Base-by-base conservation (phyloP, 495 filamentous ascomycete species). In the Aspergillus coremiiformis region DNA sequence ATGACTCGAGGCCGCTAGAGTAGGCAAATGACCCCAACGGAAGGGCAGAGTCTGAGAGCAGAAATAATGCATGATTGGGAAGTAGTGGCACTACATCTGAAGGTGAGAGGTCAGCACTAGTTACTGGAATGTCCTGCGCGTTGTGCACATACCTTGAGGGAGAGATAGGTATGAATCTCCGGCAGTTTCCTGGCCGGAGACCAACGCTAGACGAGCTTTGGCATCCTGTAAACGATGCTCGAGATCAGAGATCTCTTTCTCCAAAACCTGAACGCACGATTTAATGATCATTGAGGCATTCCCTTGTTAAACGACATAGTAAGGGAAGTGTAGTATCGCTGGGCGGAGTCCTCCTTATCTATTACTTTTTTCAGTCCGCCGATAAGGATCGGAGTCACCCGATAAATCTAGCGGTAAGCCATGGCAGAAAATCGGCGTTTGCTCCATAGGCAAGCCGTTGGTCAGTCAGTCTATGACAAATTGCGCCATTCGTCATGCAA, bases 1-100 rank as follows among this genome's bases (percentile, higher is more conserved):
- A 96, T 45, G 91, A 96, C 66, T 99, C 93, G 27, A 99, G 80
- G 0, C 92, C 91, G 57, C 80, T 86, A 74, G 86, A 91, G 79
- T 95, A 99, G 54, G 93, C 93, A 71, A 99, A 99, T 35, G 90
- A 94, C 60, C 94, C 94, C 0, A 99, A 76, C 7, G 93, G 93
- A 7, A 99, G 84, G 32, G 93, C 93, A 7, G 93, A 95, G 77
- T 99, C 93, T 29, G 93, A 86, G 59, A 99, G 85, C 11, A 96
- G 81, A 45, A 97, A 84, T 54, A 96, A 85, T 50, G 88, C 81
- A 70, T 96, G 93, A 24, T 76, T 71, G 0, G 53, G 26, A 48
- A 58, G 51, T 58, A 53, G 22, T 48, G 30, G 29, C 9, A 23
- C 37, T 51, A 51, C 44, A 35, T 22, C 50, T 53, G 8, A 11